Evolutionary conservation across 2,329 filamentous ascomycete genomes (phyloP).

Genomic region (Didymella sp.): DNA sequence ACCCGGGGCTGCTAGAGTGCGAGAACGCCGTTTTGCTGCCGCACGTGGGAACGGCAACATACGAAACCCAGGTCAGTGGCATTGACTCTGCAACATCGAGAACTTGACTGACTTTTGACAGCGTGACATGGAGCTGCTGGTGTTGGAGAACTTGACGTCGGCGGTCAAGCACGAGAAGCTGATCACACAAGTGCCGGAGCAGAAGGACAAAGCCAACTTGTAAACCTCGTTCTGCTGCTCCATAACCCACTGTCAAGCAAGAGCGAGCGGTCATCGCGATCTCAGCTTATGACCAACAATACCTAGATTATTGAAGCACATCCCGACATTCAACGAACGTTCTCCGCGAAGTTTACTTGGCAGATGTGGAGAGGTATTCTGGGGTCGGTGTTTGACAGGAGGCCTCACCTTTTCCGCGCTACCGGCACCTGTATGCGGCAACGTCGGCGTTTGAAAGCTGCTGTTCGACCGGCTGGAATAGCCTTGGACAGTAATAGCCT

Average conservation of each 20-base stretch:
- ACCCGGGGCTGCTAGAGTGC: slow-evolving; percentile 58
- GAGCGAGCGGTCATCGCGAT: neutral
- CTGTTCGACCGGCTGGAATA: neutral
- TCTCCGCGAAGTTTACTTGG: slow-evolving; percentile 4
- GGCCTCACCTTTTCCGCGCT: neutral
- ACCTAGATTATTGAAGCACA: slow-evolving; percentile 18
- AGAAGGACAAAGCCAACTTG: slow-evolving; percentile 53
- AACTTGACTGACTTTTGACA: slow-evolving; percentile 25
- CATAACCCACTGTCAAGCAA: neutral
- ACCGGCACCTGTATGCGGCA: slow-evolving; percentile 6
- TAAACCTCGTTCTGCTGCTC: slow-evolving; percentile 11
- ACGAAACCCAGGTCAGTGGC: slow-evolving; percentile 61
- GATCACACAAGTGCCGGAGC: slow-evolving; percentile 67
- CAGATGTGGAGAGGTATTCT: slow-evolving; percentile 19
- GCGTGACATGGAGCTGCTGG: slow-evolving; percentile 66
- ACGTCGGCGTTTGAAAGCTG: slow-evolving; percentile 16
- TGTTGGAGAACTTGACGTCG: slow-evolving; percentile 63
- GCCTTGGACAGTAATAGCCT: no score
- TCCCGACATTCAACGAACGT: neutral
- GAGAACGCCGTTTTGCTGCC: slow-evolving; percentile 63
- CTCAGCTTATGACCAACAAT: neutral
- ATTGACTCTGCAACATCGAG: neutral
- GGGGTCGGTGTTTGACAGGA: slow-evolving; percentile 33
- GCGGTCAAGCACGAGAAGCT: slow-evolving; percentile 64
- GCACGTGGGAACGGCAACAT: slow-evolving; percentile 66